Evolutionary conservation across 345 rosid species (phyloP).

Genomic region (Acer yangbiense): DNA sequence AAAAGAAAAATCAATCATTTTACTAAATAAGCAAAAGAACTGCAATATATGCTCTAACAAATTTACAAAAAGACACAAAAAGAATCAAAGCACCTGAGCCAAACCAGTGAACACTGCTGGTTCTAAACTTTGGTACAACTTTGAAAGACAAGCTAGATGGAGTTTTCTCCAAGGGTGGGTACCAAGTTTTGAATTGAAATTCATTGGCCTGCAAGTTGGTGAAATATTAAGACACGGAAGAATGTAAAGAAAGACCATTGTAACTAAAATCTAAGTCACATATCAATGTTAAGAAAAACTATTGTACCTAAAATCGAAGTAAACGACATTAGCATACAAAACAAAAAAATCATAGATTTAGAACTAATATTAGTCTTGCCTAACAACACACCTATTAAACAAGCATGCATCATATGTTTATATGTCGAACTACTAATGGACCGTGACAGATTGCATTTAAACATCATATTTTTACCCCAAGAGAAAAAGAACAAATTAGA

Average conservation of each 20-base stretch:
- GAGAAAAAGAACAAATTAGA: neutral
- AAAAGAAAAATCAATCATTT: conserved; percentile 18
- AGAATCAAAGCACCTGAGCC: conserved; percentile 70
- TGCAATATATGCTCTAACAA: neutral
- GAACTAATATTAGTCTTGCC: neutral
- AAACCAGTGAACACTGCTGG: conserved; percentile 87
- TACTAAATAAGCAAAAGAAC: conserved; percentile 17
- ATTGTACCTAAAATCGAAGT: conserved; percentile 2
- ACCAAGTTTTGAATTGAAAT: conserved; percentile 78
- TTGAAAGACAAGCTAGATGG: conserved; percentile 75
- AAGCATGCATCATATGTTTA: neutral
- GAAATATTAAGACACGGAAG: neutral
- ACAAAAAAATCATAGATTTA: neutral
- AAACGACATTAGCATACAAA: neutral
- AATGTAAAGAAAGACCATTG: neutral
- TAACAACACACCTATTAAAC: neutral
- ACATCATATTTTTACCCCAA: neutral
- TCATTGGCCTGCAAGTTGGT: conserved; percentile 56
- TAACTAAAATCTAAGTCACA: no score
- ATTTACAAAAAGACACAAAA: conserved; percentile 3
- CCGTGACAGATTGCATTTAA: neutral
- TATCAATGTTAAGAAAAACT: no score
- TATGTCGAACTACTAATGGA: neutral
- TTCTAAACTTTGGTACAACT: conserved; percentile 84
- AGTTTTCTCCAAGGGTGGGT: conserved; percentile 93